phyloP scores from a whole-genome alignment of 257 asterid genomes.

The Primulina eburnea region DNA sequence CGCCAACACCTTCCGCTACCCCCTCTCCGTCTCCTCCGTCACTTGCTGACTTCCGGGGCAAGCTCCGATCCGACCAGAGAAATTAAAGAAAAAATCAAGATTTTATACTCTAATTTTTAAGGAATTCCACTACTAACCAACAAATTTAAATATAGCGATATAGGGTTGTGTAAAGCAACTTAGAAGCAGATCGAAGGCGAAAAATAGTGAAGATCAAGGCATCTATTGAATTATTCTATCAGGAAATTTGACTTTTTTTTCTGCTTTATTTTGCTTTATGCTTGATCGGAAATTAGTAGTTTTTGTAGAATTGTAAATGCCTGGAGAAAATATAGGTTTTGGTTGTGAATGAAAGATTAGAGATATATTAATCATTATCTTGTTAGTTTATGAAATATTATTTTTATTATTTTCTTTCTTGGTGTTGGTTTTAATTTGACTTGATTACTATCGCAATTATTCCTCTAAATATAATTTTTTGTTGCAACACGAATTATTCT shows the following conservation, averaged over 20 bases:
- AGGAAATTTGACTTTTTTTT: constrained; percentile 6
- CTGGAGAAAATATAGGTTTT: too few relatives aligned
- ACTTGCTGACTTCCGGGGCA: constrained; percentile 40
- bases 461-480: neutral
- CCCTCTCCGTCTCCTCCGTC: constrained; percentile 62
- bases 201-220: neutral
- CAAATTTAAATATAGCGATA: neutral
- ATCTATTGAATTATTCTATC: constrained; percentile 5
- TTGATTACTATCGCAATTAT: neutral
- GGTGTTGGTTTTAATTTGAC: neutral
- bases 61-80: neutral
- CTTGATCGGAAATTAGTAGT: neutral
- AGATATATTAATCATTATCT: too few relatives aligned
- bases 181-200: constrained; percentile 13
- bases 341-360: neutral
- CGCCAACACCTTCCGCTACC: constrained; percentile 72
- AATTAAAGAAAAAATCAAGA: neutral
- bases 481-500: too few relatives aligned
- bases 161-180: constrained; percentile 7
- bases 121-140: constrained; percentile 1
- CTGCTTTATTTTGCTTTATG: constrained; percentile 13
- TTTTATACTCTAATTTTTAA: too few relatives aligned
- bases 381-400: neutral
- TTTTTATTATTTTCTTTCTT: too few relatives aligned
- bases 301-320: constrained; percentile 23